These are phyloP conservation scores for Nephelium lappaceum DNA, from an alignment of 345 rosid species.

Conservation along the genomic window DNA sequence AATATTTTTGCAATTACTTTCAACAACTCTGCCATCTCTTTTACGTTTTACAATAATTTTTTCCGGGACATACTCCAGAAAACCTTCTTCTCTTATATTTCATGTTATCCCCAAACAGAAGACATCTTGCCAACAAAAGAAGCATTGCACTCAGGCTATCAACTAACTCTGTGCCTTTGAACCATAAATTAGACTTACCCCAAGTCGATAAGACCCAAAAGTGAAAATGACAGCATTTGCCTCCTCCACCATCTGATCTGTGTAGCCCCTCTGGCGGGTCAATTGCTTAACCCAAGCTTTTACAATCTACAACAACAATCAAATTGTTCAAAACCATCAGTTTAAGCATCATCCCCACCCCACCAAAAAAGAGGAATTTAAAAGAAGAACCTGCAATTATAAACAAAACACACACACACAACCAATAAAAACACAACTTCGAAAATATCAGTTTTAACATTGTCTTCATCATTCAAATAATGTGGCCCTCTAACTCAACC, in stretches of 20 bases:
- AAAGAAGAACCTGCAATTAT: too few relatives aligned
- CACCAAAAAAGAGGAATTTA: neutral
- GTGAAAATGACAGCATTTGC: slow-evolving; percentile 91
- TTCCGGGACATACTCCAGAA: neutral
- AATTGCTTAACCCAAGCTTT: slow-evolving; percentile 85
- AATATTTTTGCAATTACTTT: neutral
- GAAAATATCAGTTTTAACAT: neutral
- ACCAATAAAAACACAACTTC: neutral
- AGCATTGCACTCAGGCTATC: neutral
- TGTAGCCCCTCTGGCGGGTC: slow-evolving; percentile 66
- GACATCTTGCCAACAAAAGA: neutral
- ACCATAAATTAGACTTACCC: slow-evolving; percentile 52
- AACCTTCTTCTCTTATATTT: neutral
- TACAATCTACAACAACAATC: slow-evolving; percentile 52
- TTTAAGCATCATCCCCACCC: neutral
- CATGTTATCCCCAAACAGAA: neutral
- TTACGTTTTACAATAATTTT: neutral
- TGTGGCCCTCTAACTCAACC: neutral
- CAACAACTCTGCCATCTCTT: neutral
- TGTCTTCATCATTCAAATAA: neutral
- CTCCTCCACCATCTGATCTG: slow-evolving; percentile 93
- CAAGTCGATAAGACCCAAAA: slow-evolving; percentile 91
- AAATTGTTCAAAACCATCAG: neutral
- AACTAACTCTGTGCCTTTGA: neutral
- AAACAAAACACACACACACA: neutral